Conservation (phyloP, 2,329 filamentous ascomycete species). For the Diaporthe amygdali region DNA sequence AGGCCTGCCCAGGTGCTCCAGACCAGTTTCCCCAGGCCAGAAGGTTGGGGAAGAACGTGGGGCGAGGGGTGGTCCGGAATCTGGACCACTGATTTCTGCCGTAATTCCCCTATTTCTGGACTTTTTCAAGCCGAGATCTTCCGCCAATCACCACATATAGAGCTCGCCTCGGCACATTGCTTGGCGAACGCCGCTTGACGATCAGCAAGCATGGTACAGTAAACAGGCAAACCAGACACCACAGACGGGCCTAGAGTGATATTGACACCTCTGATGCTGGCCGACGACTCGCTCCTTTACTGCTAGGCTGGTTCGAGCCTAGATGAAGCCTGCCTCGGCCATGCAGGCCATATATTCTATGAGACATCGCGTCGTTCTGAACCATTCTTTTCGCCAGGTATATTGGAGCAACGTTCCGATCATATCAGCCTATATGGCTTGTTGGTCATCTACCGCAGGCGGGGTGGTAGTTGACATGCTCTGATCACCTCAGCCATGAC, state of each 20-base stretch:
- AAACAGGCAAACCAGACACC: background rate
- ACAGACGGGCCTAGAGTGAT: background rate
- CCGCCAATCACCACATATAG: slow-evolving; percentile 24
- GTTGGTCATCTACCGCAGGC: background rate
- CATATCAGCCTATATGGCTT: background rate
- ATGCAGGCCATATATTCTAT: slow-evolving; percentile 7
- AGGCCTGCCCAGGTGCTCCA: background rate
- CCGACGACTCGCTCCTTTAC: background rate
- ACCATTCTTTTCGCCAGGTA: background rate
- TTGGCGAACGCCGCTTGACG: slow-evolving; percentile 10
- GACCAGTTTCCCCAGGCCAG: slow-evolving; percentile 18
- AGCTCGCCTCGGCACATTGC: slow-evolving; percentile 16
- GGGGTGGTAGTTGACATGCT: background rate
- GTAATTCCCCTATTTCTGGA: slow-evolving; percentile 27
- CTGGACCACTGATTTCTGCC: slow-evolving; percentile 21
- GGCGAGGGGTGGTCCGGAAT: slow-evolving; percentile 20
- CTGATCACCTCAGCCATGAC: background rate
- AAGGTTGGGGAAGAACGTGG: slow-evolving; percentile 25
- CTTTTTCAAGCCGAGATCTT: slow-evolving; percentile 23
- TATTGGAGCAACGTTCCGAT: background rate
- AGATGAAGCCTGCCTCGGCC: slow-evolving; percentile 3
- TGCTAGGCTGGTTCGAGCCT: background rate
- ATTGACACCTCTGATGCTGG: background rate
- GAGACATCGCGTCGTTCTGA: slow-evolving; percentile 3
- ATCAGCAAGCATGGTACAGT: slow-evolving; percentile 2